phyloP scores from a whole-genome alignment of 75 land plant genomes.

The Sequoia sempervirens region DNA sequence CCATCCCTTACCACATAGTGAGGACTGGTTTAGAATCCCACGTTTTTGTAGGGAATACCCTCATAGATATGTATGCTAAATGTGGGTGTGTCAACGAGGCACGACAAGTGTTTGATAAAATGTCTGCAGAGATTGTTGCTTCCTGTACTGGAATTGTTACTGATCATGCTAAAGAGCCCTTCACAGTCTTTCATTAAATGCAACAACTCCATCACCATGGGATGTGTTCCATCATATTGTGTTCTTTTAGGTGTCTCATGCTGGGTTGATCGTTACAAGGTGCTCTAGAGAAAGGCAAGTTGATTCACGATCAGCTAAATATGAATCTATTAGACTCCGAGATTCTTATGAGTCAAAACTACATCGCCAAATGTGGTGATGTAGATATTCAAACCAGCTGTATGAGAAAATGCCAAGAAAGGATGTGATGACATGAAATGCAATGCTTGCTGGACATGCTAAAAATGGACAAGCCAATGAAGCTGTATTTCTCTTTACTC shows the following conservation, averaged over 20 bases:
- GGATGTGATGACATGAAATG: constrained; percentile 11
- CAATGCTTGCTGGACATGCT: constrained; percentile 15
- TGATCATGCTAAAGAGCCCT: not conserved
- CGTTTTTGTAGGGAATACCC: constrained; percentile 14
- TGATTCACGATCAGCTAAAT: constrained; percentile 10
- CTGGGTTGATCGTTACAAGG: too few species aligned
- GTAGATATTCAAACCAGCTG: constrained; percentile 8
- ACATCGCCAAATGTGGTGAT: constrained; percentile 21
- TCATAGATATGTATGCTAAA: constrained; percentile 9
- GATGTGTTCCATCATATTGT: constrained; percentile 7
- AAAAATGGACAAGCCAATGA: constrained; percentile 11
- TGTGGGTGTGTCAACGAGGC: not conserved
- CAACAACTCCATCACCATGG: constrained; percentile 8
- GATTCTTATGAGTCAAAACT: not conserved
- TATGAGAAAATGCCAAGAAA: constrained; percentile 6
- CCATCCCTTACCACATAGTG: not conserved
- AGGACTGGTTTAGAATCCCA: constrained; percentile 12
- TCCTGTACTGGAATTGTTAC: not conserved
- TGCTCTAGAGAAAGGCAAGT: constrained; percentile 12
- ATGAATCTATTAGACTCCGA: constrained; percentile 14
- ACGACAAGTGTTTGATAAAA: not conserved
- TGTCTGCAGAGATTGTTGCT: not conserved
- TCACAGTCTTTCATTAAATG: not conserved
- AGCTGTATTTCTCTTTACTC: constrained; percentile 4
- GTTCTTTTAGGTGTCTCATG: not conserved